A percentile compares a stretch with the other conserved stretches of the same genome.
Evolutionary conservation across 768 basidiomycete genomes (phyloP).

Genomic region (Podaxis sp.): DNA sequence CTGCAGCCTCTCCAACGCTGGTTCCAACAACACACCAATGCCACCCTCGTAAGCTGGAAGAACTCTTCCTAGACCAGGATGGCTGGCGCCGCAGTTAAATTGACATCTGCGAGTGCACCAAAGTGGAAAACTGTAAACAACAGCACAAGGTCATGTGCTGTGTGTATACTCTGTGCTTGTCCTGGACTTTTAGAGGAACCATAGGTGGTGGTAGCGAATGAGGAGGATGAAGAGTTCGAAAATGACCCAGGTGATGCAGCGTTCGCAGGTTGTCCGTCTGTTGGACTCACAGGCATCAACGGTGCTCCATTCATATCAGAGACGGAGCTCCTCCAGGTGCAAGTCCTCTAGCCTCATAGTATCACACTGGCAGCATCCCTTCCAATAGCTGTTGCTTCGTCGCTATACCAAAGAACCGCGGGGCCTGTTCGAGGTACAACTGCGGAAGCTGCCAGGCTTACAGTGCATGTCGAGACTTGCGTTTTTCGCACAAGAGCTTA

Average conservation of each 20-base stretch:
- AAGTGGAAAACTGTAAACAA: constrained; percentile 64
- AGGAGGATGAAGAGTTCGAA: constrained; percentile 9
- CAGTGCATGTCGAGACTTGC: no score
- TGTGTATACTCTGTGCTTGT: constrained; percentile 5
- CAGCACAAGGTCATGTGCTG: constrained; percentile 60
- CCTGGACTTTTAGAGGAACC: background rate
- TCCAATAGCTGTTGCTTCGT: constrained; percentile 60
- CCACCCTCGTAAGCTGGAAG: constrained; percentile 62
- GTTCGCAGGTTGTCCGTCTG: constrained; percentile 1
- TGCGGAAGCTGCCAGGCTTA: constrained; percentile 52
- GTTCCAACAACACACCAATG: constrained; percentile 65
- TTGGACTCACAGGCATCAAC: constrained; percentile 2
- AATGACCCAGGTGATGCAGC: constrained; percentile 15
- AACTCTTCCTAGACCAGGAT: constrained; percentile 53
- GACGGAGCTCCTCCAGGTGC: constrained; percentile 18
- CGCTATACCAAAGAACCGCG: constrained; percentile 79
- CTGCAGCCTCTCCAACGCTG: constrained; percentile 68
- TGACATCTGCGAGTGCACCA: constrained; percentile 57
- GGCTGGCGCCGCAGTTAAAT: constrained; percentile 50
- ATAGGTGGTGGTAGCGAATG: constrained; percentile 6
- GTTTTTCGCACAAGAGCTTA: no score
- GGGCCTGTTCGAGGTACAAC: constrained; percentile 76
- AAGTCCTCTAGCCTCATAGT: constrained; percentile 38
- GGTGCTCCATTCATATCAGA: constrained; percentile 17
- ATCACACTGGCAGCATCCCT: constrained; percentile 67